phyloP scores from a whole-genome alignment of 345 rosid species.

The Lumnitzera racemosa region DNA sequence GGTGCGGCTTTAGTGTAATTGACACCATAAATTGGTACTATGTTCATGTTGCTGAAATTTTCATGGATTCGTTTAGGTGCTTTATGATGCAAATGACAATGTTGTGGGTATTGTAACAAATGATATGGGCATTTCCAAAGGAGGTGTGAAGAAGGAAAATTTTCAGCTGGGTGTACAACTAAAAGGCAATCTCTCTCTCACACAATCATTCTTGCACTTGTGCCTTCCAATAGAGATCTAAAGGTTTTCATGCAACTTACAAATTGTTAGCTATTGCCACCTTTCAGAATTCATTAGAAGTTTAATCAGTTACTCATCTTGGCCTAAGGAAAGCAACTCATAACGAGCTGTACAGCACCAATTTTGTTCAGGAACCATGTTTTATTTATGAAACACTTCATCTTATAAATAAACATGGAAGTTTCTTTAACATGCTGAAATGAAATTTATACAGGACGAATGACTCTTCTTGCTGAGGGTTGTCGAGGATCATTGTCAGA shows the following conservation, averaged over 20 bases:
- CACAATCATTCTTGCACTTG: background rate
- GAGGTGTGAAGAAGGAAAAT: slow-evolving; percentile 79
- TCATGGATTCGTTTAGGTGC: slow-evolving; percentile 40
- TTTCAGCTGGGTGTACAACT: slow-evolving; percentile 80
- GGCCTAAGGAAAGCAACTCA: too few relatives aligned
- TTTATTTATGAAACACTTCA: background rate
- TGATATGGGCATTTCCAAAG: slow-evolving; percentile 96
- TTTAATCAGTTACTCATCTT: background rate
- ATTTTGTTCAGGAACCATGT: too few relatives aligned
- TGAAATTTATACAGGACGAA: slow-evolving; percentile 42
- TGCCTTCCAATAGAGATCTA: too few relatives aligned
- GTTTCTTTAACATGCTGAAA: slow-evolving; percentile 7
- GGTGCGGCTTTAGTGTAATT: slow-evolving; percentile 30
- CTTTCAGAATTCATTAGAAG: background rate
- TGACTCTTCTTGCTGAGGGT: slow-evolving; percentile 86
- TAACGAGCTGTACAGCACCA: too few relatives aligned
- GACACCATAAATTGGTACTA: background rate
- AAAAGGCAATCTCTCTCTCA: slow-evolving; percentile 45
- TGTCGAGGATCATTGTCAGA: slow-evolving; percentile 96
- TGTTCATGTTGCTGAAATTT: background rate
- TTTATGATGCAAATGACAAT: slow-evolving; percentile 50
- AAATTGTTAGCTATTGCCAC: background rate
- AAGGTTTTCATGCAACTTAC: background rate
- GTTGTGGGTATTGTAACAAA: slow-evolving; percentile 85
- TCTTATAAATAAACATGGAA: background rate